Percentiles rank a stretch among this genome's conserved stretches.
These are phyloP conservation scores for Pelargonium australe DNA, from an alignment of 441 rosid species.

Conservation along the genomic window DNA sequence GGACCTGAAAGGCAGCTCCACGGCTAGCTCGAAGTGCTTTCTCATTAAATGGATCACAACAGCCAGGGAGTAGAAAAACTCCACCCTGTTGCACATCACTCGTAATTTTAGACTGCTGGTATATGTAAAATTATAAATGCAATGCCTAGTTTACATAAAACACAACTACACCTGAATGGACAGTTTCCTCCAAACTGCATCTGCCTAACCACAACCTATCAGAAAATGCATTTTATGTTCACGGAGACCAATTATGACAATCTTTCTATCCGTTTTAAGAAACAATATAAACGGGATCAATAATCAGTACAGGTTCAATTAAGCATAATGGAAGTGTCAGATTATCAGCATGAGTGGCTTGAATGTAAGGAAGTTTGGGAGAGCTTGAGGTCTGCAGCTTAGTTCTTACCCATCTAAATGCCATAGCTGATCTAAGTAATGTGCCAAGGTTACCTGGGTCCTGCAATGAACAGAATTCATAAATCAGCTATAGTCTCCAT, in stretches of 20 bases:
- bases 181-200: background rate
- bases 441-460: slow-evolving; percentile 96
- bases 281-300: background rate
- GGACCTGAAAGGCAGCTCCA: slow-evolving; percentile 81
- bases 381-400: background rate
- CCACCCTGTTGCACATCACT: slow-evolving; percentile 46
- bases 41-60: slow-evolving; percentile 84
- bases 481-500: slow-evolving; percentile 12
- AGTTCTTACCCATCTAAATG: slow-evolving; percentile 73
- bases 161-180: background rate
- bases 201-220: background rate
- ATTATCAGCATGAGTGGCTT: background rate
- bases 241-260: background rate
- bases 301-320: background rate
- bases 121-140: background rate
- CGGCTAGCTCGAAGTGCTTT: slow-evolving; percentile 89
- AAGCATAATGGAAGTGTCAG: background rate
- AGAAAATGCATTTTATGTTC: background rate
- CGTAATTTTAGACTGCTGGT: slow-evolving; percentile 6
- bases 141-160: background rate
- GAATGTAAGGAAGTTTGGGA: no score
- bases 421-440: slow-evolving; percentile 78
- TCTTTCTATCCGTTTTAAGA: background rate
- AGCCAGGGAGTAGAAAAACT: slow-evolving; percentile 83
- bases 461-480: slow-evolving; percentile 38